Evolutionary conservation across 208 protist genomes (phyloP).

Genomic region (Crithidia thermophila): DNA sequence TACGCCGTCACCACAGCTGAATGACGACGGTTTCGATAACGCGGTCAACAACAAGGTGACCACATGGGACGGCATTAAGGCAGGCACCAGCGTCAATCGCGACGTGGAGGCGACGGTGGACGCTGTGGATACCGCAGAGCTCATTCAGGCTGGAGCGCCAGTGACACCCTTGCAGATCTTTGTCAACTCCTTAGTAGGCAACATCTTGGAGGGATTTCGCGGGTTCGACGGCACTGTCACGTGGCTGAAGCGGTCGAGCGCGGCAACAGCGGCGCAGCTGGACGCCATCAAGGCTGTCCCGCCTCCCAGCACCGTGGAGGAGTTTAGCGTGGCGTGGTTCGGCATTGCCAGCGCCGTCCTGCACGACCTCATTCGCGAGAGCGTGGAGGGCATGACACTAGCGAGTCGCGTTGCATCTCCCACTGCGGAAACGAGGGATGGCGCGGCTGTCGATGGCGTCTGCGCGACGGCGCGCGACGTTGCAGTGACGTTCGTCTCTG

Average conservation of each 20-base stretch:
- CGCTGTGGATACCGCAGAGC: slow-evolving; percentile 1
- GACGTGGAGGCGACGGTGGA: not conserved
- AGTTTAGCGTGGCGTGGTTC: slow-evolving; percentile 47
- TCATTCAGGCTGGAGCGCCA: slow-evolving; percentile 1
- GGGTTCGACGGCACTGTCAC: slow-evolving; percentile 34
- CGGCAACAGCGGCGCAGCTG: slow-evolving; percentile 22
- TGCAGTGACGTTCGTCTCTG: slow-evolving; percentile 26
- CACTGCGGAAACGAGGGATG: not conserved
- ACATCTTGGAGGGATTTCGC: slow-evolving; percentile 28
- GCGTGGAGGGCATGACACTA: slow-evolving; percentile 13
- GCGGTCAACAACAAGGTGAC: not conserved
- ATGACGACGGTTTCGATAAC: slow-evolving; percentile 2
- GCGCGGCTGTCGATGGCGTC: not conserved
- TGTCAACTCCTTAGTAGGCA: slow-evolving; percentile 22
- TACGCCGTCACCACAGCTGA: not conserved
- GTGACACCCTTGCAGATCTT: slow-evolving; percentile 16
- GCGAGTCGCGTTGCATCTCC: not conserved
- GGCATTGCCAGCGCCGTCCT: slow-evolving; percentile 38
- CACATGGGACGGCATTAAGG: slow-evolving; percentile 10
- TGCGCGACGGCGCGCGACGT: slow-evolving; percentile 21
- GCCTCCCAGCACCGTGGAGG: slow-evolving; percentile 29
- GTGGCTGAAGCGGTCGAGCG: slow-evolving; percentile 29
- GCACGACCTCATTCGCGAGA: slow-evolving; percentile 25
- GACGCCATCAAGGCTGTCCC: slow-evolving; percentile 12
- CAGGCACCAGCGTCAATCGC: no score